phyloP scores from a whole-genome alignment of 208 protist species.

The Crithidia brevicula region DNA sequence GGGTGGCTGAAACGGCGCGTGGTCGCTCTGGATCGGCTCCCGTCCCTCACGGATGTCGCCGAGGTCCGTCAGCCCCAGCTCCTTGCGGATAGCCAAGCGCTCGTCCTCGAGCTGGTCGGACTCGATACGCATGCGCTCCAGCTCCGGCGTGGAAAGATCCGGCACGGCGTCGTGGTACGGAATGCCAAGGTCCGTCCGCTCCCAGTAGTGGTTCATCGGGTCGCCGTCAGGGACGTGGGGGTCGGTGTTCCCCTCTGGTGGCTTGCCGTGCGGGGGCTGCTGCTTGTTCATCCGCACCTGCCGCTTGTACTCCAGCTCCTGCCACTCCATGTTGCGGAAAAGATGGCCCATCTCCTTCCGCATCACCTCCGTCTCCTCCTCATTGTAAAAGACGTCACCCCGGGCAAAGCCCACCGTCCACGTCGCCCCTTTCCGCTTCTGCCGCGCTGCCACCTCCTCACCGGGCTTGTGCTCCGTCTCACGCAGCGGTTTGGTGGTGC shows the following conservation, averaged over 20 bases:
- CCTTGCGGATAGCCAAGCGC: slow-evolving; percentile 78
- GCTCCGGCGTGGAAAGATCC: slow-evolving; percentile 83
- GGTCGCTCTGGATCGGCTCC: slow-evolving; percentile 62
- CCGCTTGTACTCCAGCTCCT: slow-evolving; percentile 90
- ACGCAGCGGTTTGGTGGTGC: slow-evolving; percentile 68
- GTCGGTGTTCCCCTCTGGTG: slow-evolving; percentile 78
- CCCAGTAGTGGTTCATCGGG: slow-evolving; percentile 88
- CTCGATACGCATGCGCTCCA: slow-evolving; percentile 85
- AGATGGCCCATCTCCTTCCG: slow-evolving; percentile 83
- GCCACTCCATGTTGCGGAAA: slow-evolving; percentile 91
- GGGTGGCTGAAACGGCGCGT: slow-evolving; percentile 76
- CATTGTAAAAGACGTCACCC: slow-evolving; percentile 92
- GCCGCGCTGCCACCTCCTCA: slow-evolving; percentile 61
- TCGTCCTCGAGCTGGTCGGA: slow-evolving; percentile 86
- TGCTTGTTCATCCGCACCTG: slow-evolving; percentile 87
- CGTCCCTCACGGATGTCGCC: slow-evolving; percentile 88
- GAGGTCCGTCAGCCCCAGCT: slow-evolving; percentile 85
- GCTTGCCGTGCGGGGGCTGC: slow-evolving; percentile 81
- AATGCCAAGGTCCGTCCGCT: slow-evolving; percentile 87
- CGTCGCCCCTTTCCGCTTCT: slow-evolving; percentile 68
- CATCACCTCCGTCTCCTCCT: slow-evolving; percentile 92
- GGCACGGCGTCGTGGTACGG: slow-evolving; percentile 89
- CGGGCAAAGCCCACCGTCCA: slow-evolving; percentile 89
- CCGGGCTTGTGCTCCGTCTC: slow-evolving; percentile 72
- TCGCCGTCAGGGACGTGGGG: slow-evolving; percentile 72